These are phyloP conservation scores for Lentinula edodes DNA, from an alignment of 768 basidiomycete species.

Conservation along the genomic window DNA sequence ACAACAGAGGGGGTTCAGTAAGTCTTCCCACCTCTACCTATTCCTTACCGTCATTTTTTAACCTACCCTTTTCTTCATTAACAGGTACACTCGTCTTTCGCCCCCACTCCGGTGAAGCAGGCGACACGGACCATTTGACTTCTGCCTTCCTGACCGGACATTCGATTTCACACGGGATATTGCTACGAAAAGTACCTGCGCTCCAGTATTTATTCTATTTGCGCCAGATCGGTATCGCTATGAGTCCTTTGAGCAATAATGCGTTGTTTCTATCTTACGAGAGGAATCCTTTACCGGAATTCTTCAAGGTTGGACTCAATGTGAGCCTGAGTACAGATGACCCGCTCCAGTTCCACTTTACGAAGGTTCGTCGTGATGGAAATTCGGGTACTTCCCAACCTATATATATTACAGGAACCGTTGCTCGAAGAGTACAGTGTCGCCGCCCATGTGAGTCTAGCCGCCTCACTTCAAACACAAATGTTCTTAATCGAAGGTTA, in stretches of 20 bases:
- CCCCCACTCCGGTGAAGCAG: slow-evolving; percentile 96
- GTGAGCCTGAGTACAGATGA: slow-evolving; percentile 96
- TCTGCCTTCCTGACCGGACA: slow-evolving; percentile 95
- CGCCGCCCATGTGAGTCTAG: slow-evolving; percentile 76
- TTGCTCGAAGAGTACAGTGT: slow-evolving; percentile 96
- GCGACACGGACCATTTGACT: slow-evolving; percentile 95
- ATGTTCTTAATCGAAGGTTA: neutral
- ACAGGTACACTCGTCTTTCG: slow-evolving; percentile 94
- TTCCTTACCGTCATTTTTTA: neutral
- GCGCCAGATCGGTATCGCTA: slow-evolving; percentile 96
- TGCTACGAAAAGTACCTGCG: slow-evolving; percentile 95
- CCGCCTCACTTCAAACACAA: too few species aligned
- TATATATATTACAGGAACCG: slow-evolving; percentile 59
- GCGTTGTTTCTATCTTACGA: slow-evolving; percentile 96
- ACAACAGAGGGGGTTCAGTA: slow-evolving; percentile 83
- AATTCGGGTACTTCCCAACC: neutral
- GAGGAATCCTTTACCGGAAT: slow-evolving; percentile 93
- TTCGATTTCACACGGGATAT: slow-evolving; percentile 98
- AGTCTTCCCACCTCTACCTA: slow-evolving; percentile 21
- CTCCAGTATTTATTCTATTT: slow-evolving; percentile 97
- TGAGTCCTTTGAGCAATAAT: slow-evolving; percentile 98
- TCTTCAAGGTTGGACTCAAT: slow-evolving; percentile 94
- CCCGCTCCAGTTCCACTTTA: slow-evolving; percentile 96
- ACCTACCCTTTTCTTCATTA: neutral
- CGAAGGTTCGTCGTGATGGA: slow-evolving; percentile 52